Percentiles rank a stretch among this genome's conserved stretches.
Evolutionary conservation across 805 yeast species (phyloP).

Genomic region (Candida saitoana): DNA sequence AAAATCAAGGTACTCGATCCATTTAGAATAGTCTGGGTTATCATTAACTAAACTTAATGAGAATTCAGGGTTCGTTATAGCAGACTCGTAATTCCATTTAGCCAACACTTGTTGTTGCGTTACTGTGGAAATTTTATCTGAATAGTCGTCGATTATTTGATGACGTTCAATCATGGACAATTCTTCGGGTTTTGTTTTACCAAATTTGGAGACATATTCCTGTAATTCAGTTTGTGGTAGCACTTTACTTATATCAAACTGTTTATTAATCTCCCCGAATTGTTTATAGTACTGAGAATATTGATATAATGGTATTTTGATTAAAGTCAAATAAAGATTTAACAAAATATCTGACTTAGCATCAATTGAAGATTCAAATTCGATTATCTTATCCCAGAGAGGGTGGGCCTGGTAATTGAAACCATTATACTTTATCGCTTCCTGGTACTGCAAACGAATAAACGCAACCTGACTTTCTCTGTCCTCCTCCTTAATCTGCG

Average conservation of each 20-base stretch:
- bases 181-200: slow-evolving; percentile 18
- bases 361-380: slow-evolving; percentile 46
- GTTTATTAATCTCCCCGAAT: slow-evolving; percentile 36
- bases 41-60: slow-evolving; percentile 34
- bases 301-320: slow-evolving; percentile 74
- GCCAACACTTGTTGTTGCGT: slow-evolving; percentile 52
- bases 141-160: slow-evolving; percentile 41
- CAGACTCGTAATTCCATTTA: slow-evolving; percentile 72
- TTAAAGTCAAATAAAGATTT: slow-evolving; percentile 42
- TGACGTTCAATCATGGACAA: slow-evolving; percentile 36
- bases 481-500: slow-evolving; percentile 29
- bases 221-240: slow-evolving; percentile 12
- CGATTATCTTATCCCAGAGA: slow-evolving; percentile 77
- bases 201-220: slow-evolving; percentile 20
- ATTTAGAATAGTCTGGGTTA: slow-evolving; percentile 42
- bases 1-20: slow-evolving; percentile 62
- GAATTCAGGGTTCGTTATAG: slow-evolving; percentile 55
- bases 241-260: slow-evolving; percentile 28
- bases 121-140: slow-evolving; percentile 37
- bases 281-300: slow-evolving; percentile 71
- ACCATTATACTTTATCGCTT: slow-evolving; percentile 55
- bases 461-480: slow-evolving; percentile 18
- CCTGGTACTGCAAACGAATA: slow-evolving; percentile 42
- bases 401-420: slow-evolving; percentile 70
- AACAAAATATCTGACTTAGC: slow-evolving; percentile 30